These are phyloP conservation scores for Trichophyton rubrum DNA, from an alignment of 2,329 filamentous ascomycete genomes.

Conservation along the genomic window DNA sequence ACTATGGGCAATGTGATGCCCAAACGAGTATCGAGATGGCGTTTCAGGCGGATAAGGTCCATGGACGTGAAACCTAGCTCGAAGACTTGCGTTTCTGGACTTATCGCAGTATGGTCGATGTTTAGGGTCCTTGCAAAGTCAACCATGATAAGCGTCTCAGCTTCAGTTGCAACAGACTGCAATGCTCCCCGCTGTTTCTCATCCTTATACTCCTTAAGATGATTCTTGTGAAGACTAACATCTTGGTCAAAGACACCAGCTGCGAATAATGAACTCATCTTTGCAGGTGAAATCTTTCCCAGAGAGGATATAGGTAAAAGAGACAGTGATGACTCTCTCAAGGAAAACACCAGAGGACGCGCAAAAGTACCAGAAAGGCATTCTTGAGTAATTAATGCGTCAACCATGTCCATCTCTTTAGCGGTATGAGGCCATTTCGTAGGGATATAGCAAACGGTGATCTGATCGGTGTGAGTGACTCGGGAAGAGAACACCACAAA, in stretches of 20 bases:
- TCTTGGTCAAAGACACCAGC: constrained; percentile 17
- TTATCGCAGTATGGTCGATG: constrained; percentile 10
- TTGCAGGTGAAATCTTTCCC: constrained; percentile 32
- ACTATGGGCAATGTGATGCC: not conserved
- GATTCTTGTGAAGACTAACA: not conserved
- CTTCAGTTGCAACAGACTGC: not conserved
- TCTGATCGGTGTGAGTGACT: constrained; percentile 25
- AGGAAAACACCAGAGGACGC: constrained; percentile 20
- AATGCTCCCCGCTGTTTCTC: not conserved
- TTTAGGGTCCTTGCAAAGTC: constrained; percentile 3
- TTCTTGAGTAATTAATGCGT: not conserved
- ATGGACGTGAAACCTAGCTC: constrained; percentile 20
- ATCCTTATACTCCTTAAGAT: not conserved
- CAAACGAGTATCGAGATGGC: not conserved
- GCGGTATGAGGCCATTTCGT: constrained; percentile 17
- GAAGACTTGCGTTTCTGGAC: constrained; percentile 16
- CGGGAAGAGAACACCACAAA: constrained; percentile 32
- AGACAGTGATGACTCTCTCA: not conserved
- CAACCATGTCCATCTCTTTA: constrained; percentile 9
- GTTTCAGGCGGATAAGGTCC: constrained; percentile 3
- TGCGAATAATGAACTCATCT: constrained; percentile 22
- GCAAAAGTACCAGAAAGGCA: not conserved
- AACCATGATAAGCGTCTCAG: not conserved
- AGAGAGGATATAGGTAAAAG: constrained; percentile 28
- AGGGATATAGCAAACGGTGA: constrained; percentile 32